Conservation (phyloP, 2,329 filamentous ascomycete genomes). For the Hypoxylon sp. region DNA sequence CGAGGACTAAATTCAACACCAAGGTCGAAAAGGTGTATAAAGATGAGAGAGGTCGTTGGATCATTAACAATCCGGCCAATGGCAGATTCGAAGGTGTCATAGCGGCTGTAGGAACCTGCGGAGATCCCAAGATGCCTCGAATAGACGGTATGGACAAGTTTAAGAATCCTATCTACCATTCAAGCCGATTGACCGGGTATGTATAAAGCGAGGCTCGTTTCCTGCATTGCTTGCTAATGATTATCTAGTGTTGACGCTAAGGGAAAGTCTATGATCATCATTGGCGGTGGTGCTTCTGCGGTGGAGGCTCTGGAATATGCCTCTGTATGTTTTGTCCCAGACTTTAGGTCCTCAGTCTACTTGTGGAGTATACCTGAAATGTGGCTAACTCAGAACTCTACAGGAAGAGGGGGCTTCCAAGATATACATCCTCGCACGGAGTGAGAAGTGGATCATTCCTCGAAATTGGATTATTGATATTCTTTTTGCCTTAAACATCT, state of each 20-base stretch:
- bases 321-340: slow-evolving; percentile 54
- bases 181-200: slow-evolving; percentile 77
- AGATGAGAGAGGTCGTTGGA: slow-evolving; percentile 78
- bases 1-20: slow-evolving; percentile 79
- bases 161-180: slow-evolving; percentile 81
- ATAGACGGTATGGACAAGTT: slow-evolving; percentile 81
- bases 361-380: not conserved
- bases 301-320: slow-evolving; percentile 89
- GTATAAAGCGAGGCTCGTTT: not conserved
- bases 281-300: slow-evolving; percentile 85
- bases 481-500: slow-evolving; percentile 82
- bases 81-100: slow-evolving; percentile 85
- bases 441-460: slow-evolving; percentile 90
- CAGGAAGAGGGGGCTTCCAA: slow-evolving; percentile 73
- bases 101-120: slow-evolving; percentile 84
- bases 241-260: slow-evolving; percentile 72
- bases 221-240: slow-evolving; percentile 45
- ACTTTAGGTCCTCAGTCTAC: not conserved
- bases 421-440: slow-evolving; percentile 80
- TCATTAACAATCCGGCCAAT: slow-evolving; percentile 79
- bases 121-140: slow-evolving; percentile 80
- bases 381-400: slow-evolving; percentile 9
- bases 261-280: slow-evolving; percentile 81
- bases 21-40: slow-evolving; percentile 78
- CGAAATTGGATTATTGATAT: slow-evolving; percentile 82